Evolutionary conservation across 177 flowering plant genomes (phyloP).

Genomic region (Vitis hybrid): DNA sequence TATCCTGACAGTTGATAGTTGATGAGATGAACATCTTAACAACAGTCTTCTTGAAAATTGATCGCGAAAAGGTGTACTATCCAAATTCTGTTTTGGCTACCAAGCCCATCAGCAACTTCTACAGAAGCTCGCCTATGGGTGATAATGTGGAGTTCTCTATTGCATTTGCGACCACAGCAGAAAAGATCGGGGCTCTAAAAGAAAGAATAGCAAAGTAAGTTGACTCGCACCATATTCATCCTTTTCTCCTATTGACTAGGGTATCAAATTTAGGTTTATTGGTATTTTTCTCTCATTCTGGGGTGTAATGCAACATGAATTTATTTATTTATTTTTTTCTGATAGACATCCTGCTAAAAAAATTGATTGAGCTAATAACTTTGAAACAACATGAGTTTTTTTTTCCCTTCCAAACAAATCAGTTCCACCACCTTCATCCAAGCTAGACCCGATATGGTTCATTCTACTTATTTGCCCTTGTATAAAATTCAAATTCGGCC

Average conservation of each 20-base stretch:
- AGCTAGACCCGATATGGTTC: too few species aligned
- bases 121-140: conserved; percentile 67
- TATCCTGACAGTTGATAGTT: conserved; percentile 44
- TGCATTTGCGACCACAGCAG: conserved; percentile 43
- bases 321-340: too few species aligned
- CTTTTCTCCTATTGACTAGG: neutral
- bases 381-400: too few species aligned
- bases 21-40: conserved; percentile 72
- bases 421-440: too few species aligned
- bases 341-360: too few species aligned
- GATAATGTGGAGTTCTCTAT: conserved; percentile 51
- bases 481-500: too few species aligned
- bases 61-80: conserved; percentile 57
- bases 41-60: conserved; percentile 55
- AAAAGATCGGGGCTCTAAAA: conserved; percentile 42
- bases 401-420: too few species aligned
- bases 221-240: neutral
- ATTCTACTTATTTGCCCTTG: too few species aligned
- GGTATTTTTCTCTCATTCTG: too few species aligned
- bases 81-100: conserved; percentile 63
- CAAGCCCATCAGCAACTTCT: conserved; percentile 68
- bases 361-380: too few species aligned
- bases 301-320: too few species aligned
- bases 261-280: too few species aligned
- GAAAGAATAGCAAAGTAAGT: conserved; percentile 49